These are phyloP conservation scores for Cystobasidium slooffiae DNA, from an alignment of 1,284 basidiomycete species.

Conservation along the genomic window DNA sequence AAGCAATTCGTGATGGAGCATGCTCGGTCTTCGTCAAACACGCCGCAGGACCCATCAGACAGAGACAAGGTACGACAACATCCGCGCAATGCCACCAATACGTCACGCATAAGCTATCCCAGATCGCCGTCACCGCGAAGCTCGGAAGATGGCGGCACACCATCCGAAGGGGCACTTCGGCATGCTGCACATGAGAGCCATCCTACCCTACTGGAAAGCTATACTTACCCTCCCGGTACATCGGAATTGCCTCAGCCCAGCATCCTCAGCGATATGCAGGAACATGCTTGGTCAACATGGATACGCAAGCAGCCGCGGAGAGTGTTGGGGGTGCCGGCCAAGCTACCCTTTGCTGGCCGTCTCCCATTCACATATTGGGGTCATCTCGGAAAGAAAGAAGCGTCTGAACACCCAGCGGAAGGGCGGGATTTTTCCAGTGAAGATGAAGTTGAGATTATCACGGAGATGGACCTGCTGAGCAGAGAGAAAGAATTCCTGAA, in stretches of 20 bases:
- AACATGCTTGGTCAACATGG: conserved; percentile 19
- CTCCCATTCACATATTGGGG: conserved; percentile 24
- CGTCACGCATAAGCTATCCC: too few relatives aligned
- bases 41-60: conserved; percentile 1
- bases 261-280: neutral
- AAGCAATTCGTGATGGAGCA: neutral
- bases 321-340: conserved; percentile 26
- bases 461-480: conserved; percentile 7
- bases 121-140: too few relatives aligned
- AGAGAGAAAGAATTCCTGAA: conserved; percentile 15
- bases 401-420: neutral
- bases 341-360: conserved; percentile 19
- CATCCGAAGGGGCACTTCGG: too few relatives aligned
- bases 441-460: neutral
- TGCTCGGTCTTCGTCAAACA: neutral
- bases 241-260: neutral
- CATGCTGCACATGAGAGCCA: neutral
- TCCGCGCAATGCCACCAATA: neutral
- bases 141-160: too few relatives aligned
- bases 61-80: neutral
- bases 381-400: neutral
- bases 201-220: neutral
- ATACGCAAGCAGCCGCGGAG: conserved; percentile 20
- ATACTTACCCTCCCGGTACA: conserved; percentile 32
- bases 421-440: neutral